phyloP scores from a whole-genome alignment of 495 filamentous ascomycete species.

The Aspergillus heteromorphus region DNA sequence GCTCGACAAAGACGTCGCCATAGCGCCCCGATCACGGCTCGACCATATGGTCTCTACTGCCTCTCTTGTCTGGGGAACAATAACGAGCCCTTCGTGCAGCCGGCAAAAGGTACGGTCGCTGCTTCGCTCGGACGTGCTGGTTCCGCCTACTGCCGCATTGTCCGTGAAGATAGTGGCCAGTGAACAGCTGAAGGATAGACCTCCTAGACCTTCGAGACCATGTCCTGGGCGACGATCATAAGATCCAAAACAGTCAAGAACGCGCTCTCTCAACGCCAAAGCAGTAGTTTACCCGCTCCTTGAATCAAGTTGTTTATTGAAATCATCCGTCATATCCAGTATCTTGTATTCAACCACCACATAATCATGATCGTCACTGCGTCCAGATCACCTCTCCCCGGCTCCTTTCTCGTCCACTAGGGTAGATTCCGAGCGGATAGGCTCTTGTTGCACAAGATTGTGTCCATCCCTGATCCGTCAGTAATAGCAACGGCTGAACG shows the following conservation, averaged over 20 bases:
- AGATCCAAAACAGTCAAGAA: slow-evolving; percentile 52
- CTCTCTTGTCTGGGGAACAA: slow-evolving; percentile 38
- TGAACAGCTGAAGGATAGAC: slow-evolving; percentile 43
- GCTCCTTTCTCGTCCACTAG: background rate
- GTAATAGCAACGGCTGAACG: slow-evolving; percentile 5
- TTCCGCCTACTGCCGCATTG: slow-evolving; percentile 41
- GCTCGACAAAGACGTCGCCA: slow-evolving; percentile 42
- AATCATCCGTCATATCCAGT: too few species aligned
- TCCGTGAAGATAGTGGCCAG: slow-evolving; percentile 45
- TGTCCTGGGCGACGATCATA: slow-evolving; percentile 48
- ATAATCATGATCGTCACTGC: slow-evolving; percentile 2
- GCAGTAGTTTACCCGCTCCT: slow-evolving; percentile 31
- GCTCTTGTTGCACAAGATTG: slow-evolving; percentile 24
- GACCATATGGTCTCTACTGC: too few species aligned
- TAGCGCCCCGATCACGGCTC: slow-evolving; percentile 48
- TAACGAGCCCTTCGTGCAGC: slow-evolving; percentile 41
- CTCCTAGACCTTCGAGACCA: slow-evolving; percentile 46
- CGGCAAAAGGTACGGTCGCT: slow-evolving; percentile 46
- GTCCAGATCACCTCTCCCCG: background rate
- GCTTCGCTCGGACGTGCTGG: slow-evolving; percentile 46
- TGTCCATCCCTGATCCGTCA: slow-evolving; percentile 20
- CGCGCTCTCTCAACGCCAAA: slow-evolving; percentile 36
- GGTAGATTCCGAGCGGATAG: background rate
- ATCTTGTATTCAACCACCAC: too few species aligned
- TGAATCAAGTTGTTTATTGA: too few species aligned